Conservation (phyloP, 2,329 filamentous ascomycete species). For the Botrytis medusae region DNA sequence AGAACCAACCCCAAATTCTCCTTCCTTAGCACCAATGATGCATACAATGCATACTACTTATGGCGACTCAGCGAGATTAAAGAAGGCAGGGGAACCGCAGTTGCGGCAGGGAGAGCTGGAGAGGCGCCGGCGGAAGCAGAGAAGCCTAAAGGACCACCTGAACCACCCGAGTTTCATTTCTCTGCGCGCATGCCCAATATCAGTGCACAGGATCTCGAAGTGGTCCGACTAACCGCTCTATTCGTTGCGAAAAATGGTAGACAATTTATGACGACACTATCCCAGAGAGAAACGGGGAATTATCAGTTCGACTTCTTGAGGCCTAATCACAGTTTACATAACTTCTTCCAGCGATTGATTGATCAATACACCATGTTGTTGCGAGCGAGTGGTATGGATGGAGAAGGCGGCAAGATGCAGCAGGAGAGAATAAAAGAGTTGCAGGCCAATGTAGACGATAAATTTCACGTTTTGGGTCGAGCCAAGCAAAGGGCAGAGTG, state of each 20-base stretch:
- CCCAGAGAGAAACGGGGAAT: conserved; percentile 85
- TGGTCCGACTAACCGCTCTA: conserved; percentile 75
- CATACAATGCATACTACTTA: conserved; percentile 84
- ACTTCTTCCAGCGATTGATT: conserved; percentile 88
- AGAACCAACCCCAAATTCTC: conserved; percentile 84
- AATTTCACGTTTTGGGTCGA: conserved; percentile 74
- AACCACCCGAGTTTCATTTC: conserved; percentile 86
- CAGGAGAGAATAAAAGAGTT: conserved; percentile 72
- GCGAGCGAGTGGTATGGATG: conserved; percentile 65
- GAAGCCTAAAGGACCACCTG: conserved; percentile 78
- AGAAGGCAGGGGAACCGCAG: conserved; percentile 75
- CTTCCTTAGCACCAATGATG: conserved; percentile 76
- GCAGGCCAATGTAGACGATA: conserved; percentile 72
- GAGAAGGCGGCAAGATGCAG: conserved; percentile 62
- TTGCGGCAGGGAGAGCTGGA: conserved; percentile 72
- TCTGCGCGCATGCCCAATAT: conserved; percentile 97
- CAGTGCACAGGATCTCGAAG: conserved; percentile 84
- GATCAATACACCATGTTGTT: conserved; percentile 89
- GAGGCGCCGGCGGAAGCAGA: conserved; percentile 58
- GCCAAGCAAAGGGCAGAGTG: conserved; percentile 87
- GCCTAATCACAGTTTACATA: conserved; percentile 92
- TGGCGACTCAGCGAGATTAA: conserved; percentile 89
- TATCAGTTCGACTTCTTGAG: conserved; percentile 95
- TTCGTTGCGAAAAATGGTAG: conserved; percentile 93
- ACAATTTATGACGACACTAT: conserved; percentile 85